Base-by-base conservation (phyloP, 78 protist genomes). In the Dictyostelium brefeldianum region DNA sequence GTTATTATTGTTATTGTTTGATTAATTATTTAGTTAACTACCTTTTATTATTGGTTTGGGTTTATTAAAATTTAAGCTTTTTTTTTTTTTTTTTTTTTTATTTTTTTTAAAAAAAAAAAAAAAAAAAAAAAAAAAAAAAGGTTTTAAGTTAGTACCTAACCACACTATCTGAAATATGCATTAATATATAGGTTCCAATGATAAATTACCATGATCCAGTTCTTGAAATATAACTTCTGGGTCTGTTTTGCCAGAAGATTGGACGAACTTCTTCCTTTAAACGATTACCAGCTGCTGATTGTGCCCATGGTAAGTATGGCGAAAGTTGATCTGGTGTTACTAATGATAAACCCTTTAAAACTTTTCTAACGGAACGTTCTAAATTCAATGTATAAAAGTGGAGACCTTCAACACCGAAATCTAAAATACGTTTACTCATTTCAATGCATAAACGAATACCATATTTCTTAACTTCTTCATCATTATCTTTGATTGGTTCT, bases 301-400 rank as follows among this genome's bases (percentile, higher is more conserved):
- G 89, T 5, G 93, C 89, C 97, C 97, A 93, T 27, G 96, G 96
- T 2, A 87, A 94, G 29, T 43, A 75, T 56, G 83, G 65, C 12
- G 81, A 78, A 4, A 69, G 48, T 41, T 81, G 69, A 14, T 80
- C 90, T 15, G 74, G 78, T 80, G 84, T 48, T 27, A 70, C 25
- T 27, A 89, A 9, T 27, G 50, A 15, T 62, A 97, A 78, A 25
- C 77, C 92, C 14, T 80, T 74, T 31, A 98, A 79, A 36, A 97
- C 90, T 50, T 80, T 74, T 53, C 83, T 69, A 7, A 83, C 95
- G 29, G 91, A 81, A 25, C 90, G 46, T 70, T 98, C 99, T 36
- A 94, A 94, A 84, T 99, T 99, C 57, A 99, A 85, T 0, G 99
- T 98, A 96, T 99, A 99, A 47, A 98, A 97, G 90, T 99, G 99